phyloP scores from a whole-genome alignment of 2,329 filamentous ascomycete species.

The Geosmithia flava region DNA sequence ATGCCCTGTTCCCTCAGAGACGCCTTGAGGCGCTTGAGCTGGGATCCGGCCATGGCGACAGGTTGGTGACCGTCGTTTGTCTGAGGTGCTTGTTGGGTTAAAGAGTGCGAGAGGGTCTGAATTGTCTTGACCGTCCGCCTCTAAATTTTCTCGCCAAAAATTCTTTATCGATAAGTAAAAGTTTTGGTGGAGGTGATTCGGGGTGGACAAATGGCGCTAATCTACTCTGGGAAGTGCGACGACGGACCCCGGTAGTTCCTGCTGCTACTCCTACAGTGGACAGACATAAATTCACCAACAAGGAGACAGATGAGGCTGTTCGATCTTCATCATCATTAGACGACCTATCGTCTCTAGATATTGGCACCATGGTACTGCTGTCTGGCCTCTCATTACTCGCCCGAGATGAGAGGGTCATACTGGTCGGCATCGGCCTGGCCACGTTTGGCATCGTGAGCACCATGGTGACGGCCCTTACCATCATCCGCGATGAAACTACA shows the following conservation, averaged over 20 bases:
- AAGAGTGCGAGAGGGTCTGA: not conserved
- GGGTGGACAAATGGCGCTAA: not conserved
- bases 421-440: conserved; percentile 41
- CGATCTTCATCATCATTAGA: not conserved
- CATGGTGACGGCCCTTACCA: conserved; percentile 44
- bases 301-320: not conserved
- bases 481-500: conserved; percentile 51
- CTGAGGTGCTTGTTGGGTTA: not conserved
- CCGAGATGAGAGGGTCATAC: conserved; percentile 40
- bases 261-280: too few species aligned
- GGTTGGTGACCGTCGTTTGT: conserved; percentile 4
- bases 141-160: conserved; percentile 1
- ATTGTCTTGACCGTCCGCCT: not conserved
- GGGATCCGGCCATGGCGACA: conserved; percentile 69
- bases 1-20: conserved; percentile 84
- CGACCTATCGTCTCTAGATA: not conserved
- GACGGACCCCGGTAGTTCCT: not conserved
- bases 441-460: conserved; percentile 44
- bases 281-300: not conserved
- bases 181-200: too few species aligned
- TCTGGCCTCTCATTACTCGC: conserved; percentile 14
- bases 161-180: conserved; percentile 1
- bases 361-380: conserved; percentile 25
- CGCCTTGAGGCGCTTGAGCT: conserved; percentile 89
- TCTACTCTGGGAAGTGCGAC: not conserved